Conservation (phyloP, 2,329 filamentous ascomycete genomes). For the Atkinsonella hypoxylon region DNA sequence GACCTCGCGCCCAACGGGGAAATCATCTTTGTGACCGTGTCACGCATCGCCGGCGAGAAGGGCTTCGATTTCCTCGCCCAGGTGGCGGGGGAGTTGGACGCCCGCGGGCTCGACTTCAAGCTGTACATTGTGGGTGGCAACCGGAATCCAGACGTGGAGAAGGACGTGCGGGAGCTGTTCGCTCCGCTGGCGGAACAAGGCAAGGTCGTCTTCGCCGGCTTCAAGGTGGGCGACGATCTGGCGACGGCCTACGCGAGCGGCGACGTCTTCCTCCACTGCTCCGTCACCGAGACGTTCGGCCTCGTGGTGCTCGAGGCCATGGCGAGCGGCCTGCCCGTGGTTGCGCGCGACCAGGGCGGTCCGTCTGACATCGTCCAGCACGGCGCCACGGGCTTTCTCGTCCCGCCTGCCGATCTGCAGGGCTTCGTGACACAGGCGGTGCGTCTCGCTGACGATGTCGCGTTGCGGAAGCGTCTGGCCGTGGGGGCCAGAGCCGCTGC, state of each 20-base stretch:
- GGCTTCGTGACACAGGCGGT: constrained; percentile 43
- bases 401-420: constrained; percentile 46
- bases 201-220: constrained; percentile 54
- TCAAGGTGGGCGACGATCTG: constrained; percentile 47
- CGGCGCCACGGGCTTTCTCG: constrained; percentile 46
- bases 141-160: constrained; percentile 48
- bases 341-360: constrained; percentile 57
- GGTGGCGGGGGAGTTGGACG: constrained; percentile 40
- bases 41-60: constrained; percentile 57
- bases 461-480: constrained; percentile 33
- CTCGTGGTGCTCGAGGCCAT: constrained; percentile 60
- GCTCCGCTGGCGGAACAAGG: constrained; percentile 32
- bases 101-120: constrained; percentile 45
- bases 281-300: constrained; percentile 60
- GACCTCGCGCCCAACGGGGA: constrained; percentile 49
- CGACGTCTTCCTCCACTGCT: constrained; percentile 61
- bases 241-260: constrained; percentile 56
- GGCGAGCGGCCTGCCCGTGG: constrained; percentile 57
- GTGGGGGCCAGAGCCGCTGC: constrained; percentile 40
- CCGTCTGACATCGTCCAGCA: constrained; percentile 55
- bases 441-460: constrained; percentile 33
- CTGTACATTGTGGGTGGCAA: constrained; percentile 59
- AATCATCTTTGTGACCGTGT: constrained; percentile 53
- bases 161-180: constrained; percentile 50
- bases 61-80: constrained; percentile 56